A percentile compares a stretch with the other conserved stretches of the same genome.
phyloP scores from a whole-genome alignment of 192 early-diverging fungal genomes.

The Chytriomyces hyalinus region DNA sequence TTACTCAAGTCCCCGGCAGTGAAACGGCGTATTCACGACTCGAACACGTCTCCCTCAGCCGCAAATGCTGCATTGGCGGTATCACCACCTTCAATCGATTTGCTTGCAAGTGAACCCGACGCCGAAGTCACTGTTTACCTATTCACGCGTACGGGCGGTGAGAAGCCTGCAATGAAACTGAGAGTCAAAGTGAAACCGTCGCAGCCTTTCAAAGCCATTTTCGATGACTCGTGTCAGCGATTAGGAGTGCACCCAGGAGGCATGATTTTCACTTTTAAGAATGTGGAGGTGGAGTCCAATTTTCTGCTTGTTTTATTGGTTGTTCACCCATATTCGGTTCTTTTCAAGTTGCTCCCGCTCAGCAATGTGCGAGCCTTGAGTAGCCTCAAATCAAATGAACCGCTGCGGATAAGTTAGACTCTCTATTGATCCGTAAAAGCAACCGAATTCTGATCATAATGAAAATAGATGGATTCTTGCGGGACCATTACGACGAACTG shows the following conservation, averaged over 20 bases:
- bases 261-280: too few relatives aligned
- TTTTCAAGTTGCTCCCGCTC: not conserved
- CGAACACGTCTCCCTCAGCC: too few relatives aligned
- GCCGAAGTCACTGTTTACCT: not conserved
- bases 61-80: not conserved
- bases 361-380: not conserved
- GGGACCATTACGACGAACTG: not conserved
- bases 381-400: not conserved
- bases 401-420: not conserved
- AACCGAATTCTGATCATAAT: not conserved
- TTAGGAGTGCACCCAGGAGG: too few relatives aligned
- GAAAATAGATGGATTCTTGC: not conserved
- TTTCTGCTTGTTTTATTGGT: not conserved
- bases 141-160: not conserved
- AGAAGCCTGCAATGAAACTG: too few relatives aligned
- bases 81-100: not conserved
- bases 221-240: too few relatives aligned
- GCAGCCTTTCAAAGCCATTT: too few relatives aligned
- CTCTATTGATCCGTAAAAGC: not conserved
- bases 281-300: not conserved
- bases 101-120: not conserved
- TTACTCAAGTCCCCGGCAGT: not conserved
- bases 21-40: too few relatives aligned
- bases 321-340: not conserved
- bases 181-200: too few relatives aligned